phyloP scores from a whole-genome alignment of 2,329 filamentous ascomycete genomes.

The Sporothrix mexicana region DNA sequence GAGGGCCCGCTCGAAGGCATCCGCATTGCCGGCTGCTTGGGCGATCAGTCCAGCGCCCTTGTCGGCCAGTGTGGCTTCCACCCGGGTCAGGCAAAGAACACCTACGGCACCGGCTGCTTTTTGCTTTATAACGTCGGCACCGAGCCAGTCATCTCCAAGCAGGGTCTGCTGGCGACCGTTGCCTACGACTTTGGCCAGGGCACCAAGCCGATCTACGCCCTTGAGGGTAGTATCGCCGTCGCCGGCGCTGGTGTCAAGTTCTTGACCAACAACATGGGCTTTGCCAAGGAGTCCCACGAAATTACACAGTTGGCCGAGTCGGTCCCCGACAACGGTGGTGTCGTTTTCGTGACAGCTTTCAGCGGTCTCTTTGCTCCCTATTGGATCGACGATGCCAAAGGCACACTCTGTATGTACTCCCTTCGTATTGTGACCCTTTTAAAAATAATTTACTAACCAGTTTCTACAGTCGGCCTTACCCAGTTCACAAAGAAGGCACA shows the following conservation, averaged over 20 bases:
- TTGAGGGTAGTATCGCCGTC: slow-evolving; percentile 84
- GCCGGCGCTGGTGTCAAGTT: slow-evolving; percentile 83
- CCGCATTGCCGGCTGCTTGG: slow-evolving; percentile 81
- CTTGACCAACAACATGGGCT: slow-evolving; percentile 67
- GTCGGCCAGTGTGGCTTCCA: slow-evolving; percentile 86
- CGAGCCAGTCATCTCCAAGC: slow-evolving; percentile 82
- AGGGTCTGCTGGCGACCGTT: slow-evolving; percentile 83
- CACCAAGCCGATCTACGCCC: slow-evolving; percentile 71
- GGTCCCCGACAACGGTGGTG: slow-evolving; percentile 76
- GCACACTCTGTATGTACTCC: slow-evolving; percentile 71
- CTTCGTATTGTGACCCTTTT: slow-evolving; percentile 42
- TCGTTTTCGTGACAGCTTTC: slow-evolving; percentile 88
- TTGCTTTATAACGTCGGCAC: slow-evolving; percentile 86
- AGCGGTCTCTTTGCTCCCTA: slow-evolving; percentile 90
- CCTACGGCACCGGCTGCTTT: slow-evolving; percentile 89
- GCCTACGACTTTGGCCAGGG: slow-evolving; percentile 77
- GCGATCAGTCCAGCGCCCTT: slow-evolving; percentile 84
- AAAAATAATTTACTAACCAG: neutral
- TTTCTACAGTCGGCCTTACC: slow-evolving; percentile 71
- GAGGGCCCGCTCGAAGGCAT: slow-evolving; percentile 71
- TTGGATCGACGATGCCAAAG: slow-evolving; percentile 92
- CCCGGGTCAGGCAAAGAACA: slow-evolving; percentile 86
- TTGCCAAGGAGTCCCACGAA: slow-evolving; percentile 58
- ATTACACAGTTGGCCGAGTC: slow-evolving; percentile 59
- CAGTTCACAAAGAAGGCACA: slow-evolving; percentile 85